phyloP scores from a whole-genome alignment of 176 grass and related monocot genomes.

The Ensete glaucum region DNA sequence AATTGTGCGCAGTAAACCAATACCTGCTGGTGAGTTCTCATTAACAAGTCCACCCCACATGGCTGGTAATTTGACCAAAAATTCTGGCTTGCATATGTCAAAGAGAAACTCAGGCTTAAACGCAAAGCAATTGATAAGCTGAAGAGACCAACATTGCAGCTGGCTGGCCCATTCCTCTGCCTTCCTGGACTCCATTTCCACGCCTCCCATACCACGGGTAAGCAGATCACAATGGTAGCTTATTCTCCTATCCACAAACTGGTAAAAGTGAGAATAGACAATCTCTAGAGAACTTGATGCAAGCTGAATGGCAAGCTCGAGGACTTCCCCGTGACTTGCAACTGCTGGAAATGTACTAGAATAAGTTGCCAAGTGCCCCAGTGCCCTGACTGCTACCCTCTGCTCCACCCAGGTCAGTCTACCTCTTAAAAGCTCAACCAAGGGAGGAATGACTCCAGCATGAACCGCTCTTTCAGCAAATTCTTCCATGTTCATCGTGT shows the following conservation, averaged over 20 bases:
- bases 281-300: conserved; percentile 92
- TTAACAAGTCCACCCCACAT: conserved; percentile 99
- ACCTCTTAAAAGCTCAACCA: conserved; percentile 93
- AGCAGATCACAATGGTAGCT: conserved; percentile 95
- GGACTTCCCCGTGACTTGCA: conserved; percentile 88
- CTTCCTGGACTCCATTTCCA: conserved; percentile 95
- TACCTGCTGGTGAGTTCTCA: conserved; percentile 93
- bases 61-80: conserved; percentile 84
- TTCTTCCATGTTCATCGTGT: conserved; percentile 99
- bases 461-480: conserved; percentile 86
- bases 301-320: conserved; percentile 93
- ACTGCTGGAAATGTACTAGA: conserved; percentile 74
- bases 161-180: conserved; percentile 99
- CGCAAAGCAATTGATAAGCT: conserved; percentile 96
- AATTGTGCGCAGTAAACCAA: conserved; percentile 87
- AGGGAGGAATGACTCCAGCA: conserved; percentile 80
- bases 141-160: conserved; percentile 97
- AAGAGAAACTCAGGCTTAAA: conserved; percentile 91
- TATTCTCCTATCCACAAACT: conserved; percentile 73
- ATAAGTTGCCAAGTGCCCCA: conserved; percentile 97
- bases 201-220: conserved; percentile 95
- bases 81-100: conserved; percentile 85
- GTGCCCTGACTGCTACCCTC: conserved; percentile 87
- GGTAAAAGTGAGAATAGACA: conserved; percentile 97
- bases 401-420: conserved; percentile 99